These are phyloP conservation scores for Parastagonospora avenae DNA, from an alignment of 2,329 filamentous ascomycete species.

Conservation along the genomic window DNA sequence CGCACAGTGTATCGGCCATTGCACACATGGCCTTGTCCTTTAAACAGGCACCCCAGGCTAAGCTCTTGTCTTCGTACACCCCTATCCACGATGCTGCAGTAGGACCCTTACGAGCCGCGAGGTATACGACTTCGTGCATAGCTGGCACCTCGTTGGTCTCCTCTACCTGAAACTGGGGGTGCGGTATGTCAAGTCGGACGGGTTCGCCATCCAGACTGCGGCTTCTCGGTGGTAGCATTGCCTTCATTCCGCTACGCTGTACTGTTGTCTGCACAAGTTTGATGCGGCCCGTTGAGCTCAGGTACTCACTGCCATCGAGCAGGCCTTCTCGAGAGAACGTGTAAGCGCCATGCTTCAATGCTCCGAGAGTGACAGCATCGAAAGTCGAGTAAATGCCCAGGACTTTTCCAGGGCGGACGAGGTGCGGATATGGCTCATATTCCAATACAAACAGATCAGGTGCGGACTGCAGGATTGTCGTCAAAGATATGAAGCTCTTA, in stretches of 20 bases:
- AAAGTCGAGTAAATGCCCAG: conserved; percentile 28
- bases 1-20: conserved; percentile 10
- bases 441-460: conserved; percentile 18
- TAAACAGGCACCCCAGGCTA: conserved; percentile 32
- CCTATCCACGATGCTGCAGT: conserved; percentile 22
- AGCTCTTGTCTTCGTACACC: conserved; percentile 15
- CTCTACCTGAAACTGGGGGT: conserved; percentile 13
- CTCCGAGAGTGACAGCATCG: conserved; percentile 22
- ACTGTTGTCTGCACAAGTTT: conserved; percentile 22
- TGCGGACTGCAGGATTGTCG: not conserved
- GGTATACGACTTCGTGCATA: conserved; percentile 11
- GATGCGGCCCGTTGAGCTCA: conserved; percentile 27
- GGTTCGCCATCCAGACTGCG: conserved; percentile 2
- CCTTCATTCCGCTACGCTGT: conserved; percentile 17
- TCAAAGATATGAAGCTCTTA: conserved; percentile 3
- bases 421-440: conserved; percentile 29
- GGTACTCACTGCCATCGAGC: conserved; percentile 26
- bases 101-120: conserved; percentile 23
- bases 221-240: conserved; percentile 10
- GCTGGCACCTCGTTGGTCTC: not conserved
- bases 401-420: conserved; percentile 21
- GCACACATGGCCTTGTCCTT: conserved; percentile 28
- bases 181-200: conserved; percentile 29
- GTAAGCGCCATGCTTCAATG: conserved; percentile 26
- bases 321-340: conserved; percentile 30